Evolutionary conservation across 768 basidiomycete species (phyloP).

Genomic region (Mycena rebaudengoi): DNA sequence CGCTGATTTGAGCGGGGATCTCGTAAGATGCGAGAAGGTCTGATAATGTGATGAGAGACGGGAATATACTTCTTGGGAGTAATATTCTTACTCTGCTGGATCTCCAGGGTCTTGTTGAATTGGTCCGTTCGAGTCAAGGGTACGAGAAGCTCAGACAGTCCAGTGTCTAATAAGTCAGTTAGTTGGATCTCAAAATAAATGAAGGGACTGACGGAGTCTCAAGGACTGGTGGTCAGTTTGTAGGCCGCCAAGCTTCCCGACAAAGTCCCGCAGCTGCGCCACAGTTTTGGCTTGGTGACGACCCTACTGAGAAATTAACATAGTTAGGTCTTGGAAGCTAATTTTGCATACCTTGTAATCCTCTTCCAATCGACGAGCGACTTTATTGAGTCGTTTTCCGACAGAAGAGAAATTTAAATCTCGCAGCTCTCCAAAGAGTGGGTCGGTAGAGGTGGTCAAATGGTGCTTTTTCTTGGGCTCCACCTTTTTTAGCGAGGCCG

Average conservation of each 20-base stretch:
- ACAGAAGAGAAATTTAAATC: conserved; percentile 94
- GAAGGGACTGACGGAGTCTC: conserved; percentile 75
- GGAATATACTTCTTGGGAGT: neutral
- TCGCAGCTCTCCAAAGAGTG: conserved; percentile 81
- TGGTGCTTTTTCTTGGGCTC: conserved; percentile 90
- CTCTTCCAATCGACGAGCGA: conserved; percentile 87
- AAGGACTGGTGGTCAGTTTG: conserved; percentile 92
- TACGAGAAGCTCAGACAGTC: conserved; percentile 90
- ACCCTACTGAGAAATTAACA: conserved; percentile 53
- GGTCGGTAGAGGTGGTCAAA: conserved; percentile 79
- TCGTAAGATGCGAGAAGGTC: conserved; percentile 97
- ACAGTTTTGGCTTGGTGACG: conserved; percentile 90
- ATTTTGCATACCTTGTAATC: conserved; percentile 79
- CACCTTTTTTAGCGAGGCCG: conserved; percentile 65
- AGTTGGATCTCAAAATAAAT: conserved; percentile 3
- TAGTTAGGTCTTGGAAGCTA: neutral
- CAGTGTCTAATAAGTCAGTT: conserved; percentile 72
- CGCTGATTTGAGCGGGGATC: conserved; percentile 76
- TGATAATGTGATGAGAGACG: conserved; percentile 42
- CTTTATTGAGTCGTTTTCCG: conserved; percentile 79
- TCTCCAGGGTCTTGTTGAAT: conserved; percentile 92
- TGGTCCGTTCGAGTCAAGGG: conserved; percentile 84
- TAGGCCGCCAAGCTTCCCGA: conserved; percentile 91
- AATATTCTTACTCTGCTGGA: conserved; percentile 85
- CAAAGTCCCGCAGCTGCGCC: conserved; percentile 91